Evolutionary conservation across 148 eudicot genomes (phyloP).

Genomic region (Vaccinium macrocarpon): DNA sequence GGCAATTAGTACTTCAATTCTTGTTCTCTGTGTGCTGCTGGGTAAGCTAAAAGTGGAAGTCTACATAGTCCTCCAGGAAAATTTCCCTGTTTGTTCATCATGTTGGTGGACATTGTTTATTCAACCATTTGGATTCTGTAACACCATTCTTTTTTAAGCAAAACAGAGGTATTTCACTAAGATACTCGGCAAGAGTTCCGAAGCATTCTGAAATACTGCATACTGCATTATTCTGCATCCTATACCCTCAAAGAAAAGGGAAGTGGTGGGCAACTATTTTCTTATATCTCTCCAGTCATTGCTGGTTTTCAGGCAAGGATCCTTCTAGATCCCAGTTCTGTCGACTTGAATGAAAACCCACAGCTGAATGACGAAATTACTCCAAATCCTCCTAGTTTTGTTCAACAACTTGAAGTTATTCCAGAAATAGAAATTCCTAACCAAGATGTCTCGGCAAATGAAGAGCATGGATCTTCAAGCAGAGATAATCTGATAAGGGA

Average conservation of each 20-base stretch:
- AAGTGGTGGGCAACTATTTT: neutral
- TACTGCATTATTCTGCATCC: neutral
- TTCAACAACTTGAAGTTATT: conserved; percentile 27
- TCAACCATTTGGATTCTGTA: neutral
- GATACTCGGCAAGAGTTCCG: neutral
- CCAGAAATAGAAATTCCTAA: conserved; percentile 13
- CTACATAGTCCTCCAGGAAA: neutral
- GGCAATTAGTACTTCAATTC: neutral
- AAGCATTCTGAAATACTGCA: neutral
- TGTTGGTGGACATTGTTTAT: neutral
- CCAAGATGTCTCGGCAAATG: conserved; percentile 27
- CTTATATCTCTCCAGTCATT: neutral
- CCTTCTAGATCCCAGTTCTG: conserved; percentile 59
- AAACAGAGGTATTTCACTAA: neutral
- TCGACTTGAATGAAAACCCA: conserved; percentile 33
- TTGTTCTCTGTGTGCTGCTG: conserved; percentile 2
- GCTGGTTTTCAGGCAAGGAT: conserved; percentile 74
- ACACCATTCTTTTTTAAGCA: conserved; percentile 7
- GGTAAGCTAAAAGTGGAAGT: neutral
- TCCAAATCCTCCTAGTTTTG: conserved; percentile 24
- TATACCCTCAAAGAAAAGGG: too few species aligned
- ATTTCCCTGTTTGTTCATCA: neutral
- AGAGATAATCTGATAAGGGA: conserved; percentile 35
- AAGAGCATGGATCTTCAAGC: conserved; percentile 27
- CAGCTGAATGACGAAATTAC: conserved; percentile 31